Percentiles rank a stretch among this genome's conserved stretches.
Evolutionary conservation across 169 alveolate genomes (phyloP).

Genomic region (Babesia bigemina): DNA sequence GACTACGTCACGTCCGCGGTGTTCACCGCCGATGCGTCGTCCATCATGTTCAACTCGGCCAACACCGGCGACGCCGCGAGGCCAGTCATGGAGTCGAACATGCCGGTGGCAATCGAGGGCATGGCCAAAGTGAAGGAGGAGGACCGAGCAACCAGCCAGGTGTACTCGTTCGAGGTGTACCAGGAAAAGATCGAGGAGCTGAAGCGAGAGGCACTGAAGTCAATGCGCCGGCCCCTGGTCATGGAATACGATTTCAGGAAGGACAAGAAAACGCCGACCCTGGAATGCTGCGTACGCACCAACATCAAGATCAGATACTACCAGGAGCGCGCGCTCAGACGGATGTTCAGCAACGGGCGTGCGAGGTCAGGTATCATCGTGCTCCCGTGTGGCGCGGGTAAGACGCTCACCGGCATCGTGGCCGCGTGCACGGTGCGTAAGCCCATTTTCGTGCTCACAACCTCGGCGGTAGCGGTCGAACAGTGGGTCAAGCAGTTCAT

Average conservation of each 20-base stretch:
- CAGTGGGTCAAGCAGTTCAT: slow-evolving; percentile 89
- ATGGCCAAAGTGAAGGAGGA: slow-evolving; percentile 16
- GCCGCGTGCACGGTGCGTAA: slow-evolving; percentile 96
- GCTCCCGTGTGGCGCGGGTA: slow-evolving; percentile 99
- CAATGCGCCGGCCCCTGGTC: slow-evolving; percentile 92
- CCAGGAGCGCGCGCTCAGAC: slow-evolving; percentile 93
- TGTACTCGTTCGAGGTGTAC: slow-evolving; percentile 87
- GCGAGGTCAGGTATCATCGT: slow-evolving; percentile 99
- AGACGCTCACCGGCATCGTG: slow-evolving; percentile 98
- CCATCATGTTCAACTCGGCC: slow-evolving; percentile 20
- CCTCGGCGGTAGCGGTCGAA: slow-evolving; percentile 92
- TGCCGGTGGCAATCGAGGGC: slow-evolving; percentile 36
- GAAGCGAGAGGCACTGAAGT: slow-evolving; percentile 86
- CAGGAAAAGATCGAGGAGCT: slow-evolving; percentile 86
- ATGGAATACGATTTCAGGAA: slow-evolving; percentile 96
- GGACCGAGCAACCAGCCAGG: slow-evolving; percentile 41
- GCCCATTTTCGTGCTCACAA: slow-evolving; percentile 88
- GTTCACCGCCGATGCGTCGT: slow-evolving; percentile 52
- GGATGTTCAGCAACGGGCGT: slow-evolving; percentile 96
- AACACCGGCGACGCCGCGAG: slow-evolving; percentile 2
- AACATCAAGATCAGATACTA: slow-evolving; percentile 91
- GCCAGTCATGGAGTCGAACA: slow-evolving; percentile 20
- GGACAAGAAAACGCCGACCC: slow-evolving; percentile 85
- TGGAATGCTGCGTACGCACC: slow-evolving; percentile 89
- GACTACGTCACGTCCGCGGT: slow-evolving; percentile 57